phyloP scores from a whole-genome alignment of 352 stramenopile species.

The Thraustochytrium sp. region DNA sequence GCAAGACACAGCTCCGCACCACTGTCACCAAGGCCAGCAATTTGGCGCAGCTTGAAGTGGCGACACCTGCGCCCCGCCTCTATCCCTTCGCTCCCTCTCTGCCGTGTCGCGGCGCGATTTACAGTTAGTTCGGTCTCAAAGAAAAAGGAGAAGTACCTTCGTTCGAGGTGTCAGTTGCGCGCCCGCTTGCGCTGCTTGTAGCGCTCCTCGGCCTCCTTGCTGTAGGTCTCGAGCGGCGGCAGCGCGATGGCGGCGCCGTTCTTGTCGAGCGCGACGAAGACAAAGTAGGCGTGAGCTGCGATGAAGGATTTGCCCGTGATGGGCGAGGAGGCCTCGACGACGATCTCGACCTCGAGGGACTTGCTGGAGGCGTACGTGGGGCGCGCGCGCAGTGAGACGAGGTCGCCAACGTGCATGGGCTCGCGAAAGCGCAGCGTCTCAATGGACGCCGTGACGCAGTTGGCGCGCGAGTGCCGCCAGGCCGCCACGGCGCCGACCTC shows the following conservation, averaged over 20 bases:
- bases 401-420: background rate
- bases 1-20: too few species aligned
- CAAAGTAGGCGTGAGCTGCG: slow-evolving; percentile 1
- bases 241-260: background rate
- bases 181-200: slow-evolving; percentile 8
- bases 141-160: too few species aligned
- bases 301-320: background rate
- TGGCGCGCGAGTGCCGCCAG: background rate
- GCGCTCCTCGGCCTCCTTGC: background rate
- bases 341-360: background rate
- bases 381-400: background rate
- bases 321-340: background rate
- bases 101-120: too few species aligned
- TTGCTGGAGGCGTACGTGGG: slow-evolving; percentile 19
- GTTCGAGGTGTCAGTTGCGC: too few species aligned
- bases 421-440: background rate
- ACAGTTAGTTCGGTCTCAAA: too few species aligned
- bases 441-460: slow-evolving; percentile 8
- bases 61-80: too few species aligned
- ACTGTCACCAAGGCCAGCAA: too few species aligned
- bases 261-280: slow-evolving; percentile 21
- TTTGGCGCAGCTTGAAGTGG: too few species aligned
- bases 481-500: background rate
- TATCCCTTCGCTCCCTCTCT: too few species aligned
- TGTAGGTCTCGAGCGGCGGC: background rate